Percentiles rank a stretch among this genome's conserved stretches.
Conservation (phyloP, 2,329 filamentous ascomycete genomes). For the Diplodia intermedia region DNA sequence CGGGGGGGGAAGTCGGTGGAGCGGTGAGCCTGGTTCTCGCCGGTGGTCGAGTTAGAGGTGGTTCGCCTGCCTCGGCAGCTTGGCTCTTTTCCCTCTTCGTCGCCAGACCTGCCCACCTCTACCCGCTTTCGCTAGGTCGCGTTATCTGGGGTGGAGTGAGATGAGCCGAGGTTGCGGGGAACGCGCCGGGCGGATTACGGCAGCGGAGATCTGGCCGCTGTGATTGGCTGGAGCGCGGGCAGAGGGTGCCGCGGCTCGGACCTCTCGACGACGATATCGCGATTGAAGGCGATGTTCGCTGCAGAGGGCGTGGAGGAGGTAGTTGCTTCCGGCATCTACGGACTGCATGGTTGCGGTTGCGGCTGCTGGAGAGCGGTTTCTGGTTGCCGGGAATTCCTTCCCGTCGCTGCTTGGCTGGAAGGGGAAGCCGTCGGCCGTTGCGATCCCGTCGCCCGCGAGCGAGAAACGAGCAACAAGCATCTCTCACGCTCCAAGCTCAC, state of each 20-base stretch:
- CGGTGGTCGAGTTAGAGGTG: conserved; percentile 7
- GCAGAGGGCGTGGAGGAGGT: not conserved
- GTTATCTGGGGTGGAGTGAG: conserved; percentile 15
- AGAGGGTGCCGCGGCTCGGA: not conserved
- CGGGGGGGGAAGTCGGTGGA: not conserved
- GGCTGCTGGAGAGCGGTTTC: not conserved
- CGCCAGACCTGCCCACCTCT: not conserved
- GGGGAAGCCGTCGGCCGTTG: not conserved
- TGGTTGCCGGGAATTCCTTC: conserved; percentile 19
- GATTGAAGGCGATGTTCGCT: not conserved
- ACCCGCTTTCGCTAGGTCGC: too few relatives aligned
- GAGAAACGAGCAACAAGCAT: not conserved
- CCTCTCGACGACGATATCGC: not conserved
- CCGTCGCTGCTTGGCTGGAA: not conserved
- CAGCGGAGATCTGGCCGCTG: conserved; percentile 17
- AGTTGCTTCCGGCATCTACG: not conserved
- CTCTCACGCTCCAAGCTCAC: not conserved
- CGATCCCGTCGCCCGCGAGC: conserved; percentile 4
- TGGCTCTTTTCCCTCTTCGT: not conserved
- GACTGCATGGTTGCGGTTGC: not conserved
- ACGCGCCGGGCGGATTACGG: conserved; percentile 8
- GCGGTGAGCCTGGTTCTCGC: conserved; percentile 5
- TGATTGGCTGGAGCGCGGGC: not conserved
- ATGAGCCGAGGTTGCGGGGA: conserved; percentile 26
- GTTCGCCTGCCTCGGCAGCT: conserved; percentile 11